A percentile compares a stretch with the other conserved stretches of the same genome.
These are phyloP conservation scores for Macaranga tanarius DNA, from an alignment of 441 rosid species.

Conservation along the genomic window DNA sequence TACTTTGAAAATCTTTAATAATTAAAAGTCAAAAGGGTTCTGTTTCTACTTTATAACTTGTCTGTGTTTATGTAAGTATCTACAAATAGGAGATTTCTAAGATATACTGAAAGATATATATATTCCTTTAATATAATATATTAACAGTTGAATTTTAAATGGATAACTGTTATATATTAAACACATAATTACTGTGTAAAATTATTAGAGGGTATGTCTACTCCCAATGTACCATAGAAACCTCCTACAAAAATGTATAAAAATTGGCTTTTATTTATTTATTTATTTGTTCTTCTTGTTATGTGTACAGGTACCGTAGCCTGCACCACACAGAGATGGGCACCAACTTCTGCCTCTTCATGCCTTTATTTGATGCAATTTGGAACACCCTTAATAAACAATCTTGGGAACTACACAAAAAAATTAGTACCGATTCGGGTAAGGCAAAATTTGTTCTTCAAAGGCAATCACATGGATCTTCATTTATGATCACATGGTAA, in stretches of 20 bases:
- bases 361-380: conserved; percentile 83
- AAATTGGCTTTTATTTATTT: conserved; percentile 1
- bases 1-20: neutral
- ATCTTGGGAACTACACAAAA: conserved; percentile 72
- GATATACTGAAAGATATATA: too few relatives aligned
- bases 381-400: conserved; percentile 65
- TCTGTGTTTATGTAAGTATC: neutral
- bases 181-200: too few relatives aligned
- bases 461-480: neutral
- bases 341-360: conserved; percentile 90
- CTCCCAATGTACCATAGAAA: too few relatives aligned
- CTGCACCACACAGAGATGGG: conserved; percentile 79
- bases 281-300: too few relatives aligned
- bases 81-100: too few relatives aligned
- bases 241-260: too few relatives aligned
- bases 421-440: conserved; percentile 51
- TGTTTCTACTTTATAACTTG: conserved; percentile 12
- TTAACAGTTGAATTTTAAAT: too few relatives aligned
- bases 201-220: too few relatives aligned
- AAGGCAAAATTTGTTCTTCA: neutral
- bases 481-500: too few relatives aligned
- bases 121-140: too few relatives aligned
- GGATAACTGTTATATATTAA: too few relatives aligned
- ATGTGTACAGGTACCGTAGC: conserved; percentile 61
- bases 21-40: neutral